These are phyloP conservation scores for Peronospora destructor DNA, from an alignment of 352 stramenopile species.

Conservation along the genomic window DNA sequence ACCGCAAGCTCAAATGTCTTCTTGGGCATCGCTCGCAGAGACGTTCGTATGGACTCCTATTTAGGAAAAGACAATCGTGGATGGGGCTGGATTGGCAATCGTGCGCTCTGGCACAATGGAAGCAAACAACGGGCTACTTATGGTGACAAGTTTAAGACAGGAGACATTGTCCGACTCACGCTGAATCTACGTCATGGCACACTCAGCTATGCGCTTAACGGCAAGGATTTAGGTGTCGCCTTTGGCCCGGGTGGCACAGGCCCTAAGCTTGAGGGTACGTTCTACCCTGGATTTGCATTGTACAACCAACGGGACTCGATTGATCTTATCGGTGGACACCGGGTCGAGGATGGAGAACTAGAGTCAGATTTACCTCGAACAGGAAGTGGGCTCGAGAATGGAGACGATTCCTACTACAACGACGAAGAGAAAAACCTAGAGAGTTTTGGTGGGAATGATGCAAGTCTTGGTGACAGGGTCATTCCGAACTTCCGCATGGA, in stretches of 20 bases:
- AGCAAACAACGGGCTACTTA: conserved; percentile 88
- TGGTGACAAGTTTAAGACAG: conserved; percentile 87
- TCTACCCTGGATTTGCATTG: conserved; percentile 80
- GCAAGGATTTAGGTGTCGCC: conserved; percentile 82
- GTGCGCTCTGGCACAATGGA: conserved; percentile 85
- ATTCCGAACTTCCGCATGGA: conserved; percentile 85
- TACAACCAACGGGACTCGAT: conserved; percentile 87
- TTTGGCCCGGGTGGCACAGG: conserved; percentile 83
- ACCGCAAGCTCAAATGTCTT: conserved; percentile 89
- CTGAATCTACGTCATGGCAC: conserved; percentile 78
- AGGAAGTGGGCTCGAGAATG: conserved; percentile 27
- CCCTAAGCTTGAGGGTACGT: conserved; percentile 79
- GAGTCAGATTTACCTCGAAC: conserved; percentile 26
- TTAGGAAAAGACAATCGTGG: conserved; percentile 88
- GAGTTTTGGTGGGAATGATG: conserved; percentile 25
- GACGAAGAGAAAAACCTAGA: conserved; percentile 73
- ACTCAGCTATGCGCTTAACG: conserved; percentile 84
- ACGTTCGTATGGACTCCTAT: conserved; percentile 85
- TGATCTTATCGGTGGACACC: conserved; percentile 77
- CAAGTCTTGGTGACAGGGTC: conserved; percentile 15
- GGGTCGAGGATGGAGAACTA: conserved; percentile 58
- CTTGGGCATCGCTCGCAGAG: conserved; percentile 73
- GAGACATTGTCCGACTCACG: conserved; percentile 75
- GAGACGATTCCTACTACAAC: conserved; percentile 77
- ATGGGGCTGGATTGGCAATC: conserved; percentile 89